A percentile compares a stretch with the other conserved stretches of the same genome.
Conservation (phyloP, 176 grass and related monocot species). For the Bonia amplexicaulis region DNA sequence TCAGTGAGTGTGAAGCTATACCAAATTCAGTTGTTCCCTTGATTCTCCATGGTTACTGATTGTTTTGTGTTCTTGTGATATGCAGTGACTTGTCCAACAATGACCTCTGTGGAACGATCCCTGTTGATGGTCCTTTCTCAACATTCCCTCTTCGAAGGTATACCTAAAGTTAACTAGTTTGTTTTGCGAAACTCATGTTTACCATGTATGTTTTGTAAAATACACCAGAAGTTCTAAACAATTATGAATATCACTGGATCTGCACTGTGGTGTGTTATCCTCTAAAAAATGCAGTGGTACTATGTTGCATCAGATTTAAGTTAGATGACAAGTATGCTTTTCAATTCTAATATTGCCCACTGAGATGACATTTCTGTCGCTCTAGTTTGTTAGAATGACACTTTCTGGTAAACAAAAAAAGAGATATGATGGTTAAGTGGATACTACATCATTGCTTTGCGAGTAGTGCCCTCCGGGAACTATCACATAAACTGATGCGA, state of each 20-base stretch:
- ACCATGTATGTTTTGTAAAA: background rate
- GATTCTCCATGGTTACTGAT: slow-evolving; percentile 5
- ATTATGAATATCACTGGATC: background rate
- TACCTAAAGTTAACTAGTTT: background rate
- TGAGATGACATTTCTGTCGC: background rate
- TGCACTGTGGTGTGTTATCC: background rate
- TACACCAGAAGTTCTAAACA: background rate
- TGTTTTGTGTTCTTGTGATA: background rate
- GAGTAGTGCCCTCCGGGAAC: background rate
- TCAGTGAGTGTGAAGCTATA: slow-evolving; percentile 33
- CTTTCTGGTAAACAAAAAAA: background rate
- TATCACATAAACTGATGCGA: background rate
- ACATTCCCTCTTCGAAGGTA: slow-evolving; percentile 83
- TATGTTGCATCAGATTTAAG: background rate
- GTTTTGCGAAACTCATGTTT: background rate
- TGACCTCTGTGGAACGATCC: slow-evolving; percentile 94
- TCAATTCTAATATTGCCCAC: background rate
- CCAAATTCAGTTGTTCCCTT: background rate
- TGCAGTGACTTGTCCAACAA: slow-evolving; percentile 88
- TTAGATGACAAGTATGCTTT: background rate
- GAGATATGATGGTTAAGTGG: background rate
- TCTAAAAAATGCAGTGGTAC: background rate
- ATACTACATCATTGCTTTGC: background rate
- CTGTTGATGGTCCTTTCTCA: slow-evolving; percentile 85
- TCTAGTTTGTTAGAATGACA: background rate